These are phyloP conservation scores for Hypholoma fasciculare DNA, from an alignment of 768 basidiomycete species.

Conservation along the genomic window DNA sequence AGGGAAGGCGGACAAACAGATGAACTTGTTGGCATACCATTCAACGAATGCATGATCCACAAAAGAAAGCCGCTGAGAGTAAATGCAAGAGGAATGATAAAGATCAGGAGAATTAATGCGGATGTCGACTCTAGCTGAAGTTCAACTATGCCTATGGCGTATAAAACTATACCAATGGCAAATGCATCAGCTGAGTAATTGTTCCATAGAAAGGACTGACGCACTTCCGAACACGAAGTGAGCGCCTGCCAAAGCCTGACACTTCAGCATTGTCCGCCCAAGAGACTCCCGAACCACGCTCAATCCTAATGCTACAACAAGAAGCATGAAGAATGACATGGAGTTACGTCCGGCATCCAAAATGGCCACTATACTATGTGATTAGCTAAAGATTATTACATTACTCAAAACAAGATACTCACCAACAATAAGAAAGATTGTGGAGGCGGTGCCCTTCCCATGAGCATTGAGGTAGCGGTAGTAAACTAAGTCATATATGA, in stretches of 20 bases:
- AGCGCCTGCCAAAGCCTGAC: slow-evolving; percentile 75
- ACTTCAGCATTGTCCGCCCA: slow-evolving; percentile 80
- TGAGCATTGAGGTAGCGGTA: slow-evolving; percentile 94
- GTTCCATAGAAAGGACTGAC: slow-evolving; percentile 23
- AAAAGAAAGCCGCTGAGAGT: slow-evolving; percentile 94
- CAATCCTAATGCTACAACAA: slow-evolving; percentile 90
- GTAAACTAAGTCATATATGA: slow-evolving; percentile 55
- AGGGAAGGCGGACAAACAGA: neutral
- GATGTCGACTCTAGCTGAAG: slow-evolving; percentile 91
- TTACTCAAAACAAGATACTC: slow-evolving; percentile 20
- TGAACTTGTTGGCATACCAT: slow-evolving; percentile 52
- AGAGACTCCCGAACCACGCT: slow-evolving; percentile 90
- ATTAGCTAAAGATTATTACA: no score
- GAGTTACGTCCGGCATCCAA: slow-evolving; percentile 94
- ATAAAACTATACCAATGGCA: slow-evolving; percentile 57
- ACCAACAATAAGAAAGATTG: slow-evolving; percentile 93
- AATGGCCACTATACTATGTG: slow-evolving; percentile 66
- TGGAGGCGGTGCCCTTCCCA: slow-evolving; percentile 70
- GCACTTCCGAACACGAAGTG: slow-evolving; percentile 95
- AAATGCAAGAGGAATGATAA: slow-evolving; percentile 93
- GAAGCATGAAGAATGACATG: slow-evolving; percentile 91
- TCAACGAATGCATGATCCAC: slow-evolving; percentile 93
- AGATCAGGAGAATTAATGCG: slow-evolving; percentile 78
- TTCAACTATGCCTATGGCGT: slow-evolving; percentile 93
- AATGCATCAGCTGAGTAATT: no score